Conservation (phyloP, 148 eudicot genomes). For the Fallopia convolvulus region DNA sequence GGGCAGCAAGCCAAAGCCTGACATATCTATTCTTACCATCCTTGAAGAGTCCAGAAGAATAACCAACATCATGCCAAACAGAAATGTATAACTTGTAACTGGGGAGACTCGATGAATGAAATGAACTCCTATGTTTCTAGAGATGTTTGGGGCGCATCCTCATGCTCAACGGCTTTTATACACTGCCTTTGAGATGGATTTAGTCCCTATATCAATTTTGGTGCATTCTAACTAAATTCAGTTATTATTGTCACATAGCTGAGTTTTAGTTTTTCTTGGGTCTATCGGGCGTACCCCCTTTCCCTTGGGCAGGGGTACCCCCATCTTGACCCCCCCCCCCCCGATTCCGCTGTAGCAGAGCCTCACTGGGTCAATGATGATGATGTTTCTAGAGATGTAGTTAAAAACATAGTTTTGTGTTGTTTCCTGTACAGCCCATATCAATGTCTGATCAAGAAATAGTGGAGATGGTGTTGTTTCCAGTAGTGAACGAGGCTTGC, state of each 20-base stretch:
- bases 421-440: conserved; percentile 53
- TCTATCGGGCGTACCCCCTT: too few relatives aligned
- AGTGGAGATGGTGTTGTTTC: conserved; percentile 86
- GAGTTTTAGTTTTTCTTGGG: too few relatives aligned
- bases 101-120: neutral
- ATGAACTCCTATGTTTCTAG: neutral
- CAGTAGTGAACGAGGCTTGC: conserved; percentile 95
- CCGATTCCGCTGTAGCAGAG: too few relatives aligned
- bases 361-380: too few relatives aligned
- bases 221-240: too few relatives aligned
- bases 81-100: conserved; percentile 42
- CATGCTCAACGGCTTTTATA: too few relatives aligned
- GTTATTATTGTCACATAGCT: too few relatives aligned
- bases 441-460: conserved; percentile 81
- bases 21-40: conserved; percentile 61
- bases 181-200: too few relatives aligned
- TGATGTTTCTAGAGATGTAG: neutral
- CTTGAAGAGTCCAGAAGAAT: conserved; percentile 74
- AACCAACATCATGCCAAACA: conserved; percentile 64
- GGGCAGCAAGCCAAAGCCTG: conserved; percentile 90
- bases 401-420: neutral
- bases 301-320: too few relatives aligned
- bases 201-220: too few relatives aligned
- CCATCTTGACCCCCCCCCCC: too few relatives aligned
- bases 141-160: too few relatives aligned